phyloP scores from a whole-genome alignment of 805 yeast genomes.

The Zygoascus tannicola region DNA sequence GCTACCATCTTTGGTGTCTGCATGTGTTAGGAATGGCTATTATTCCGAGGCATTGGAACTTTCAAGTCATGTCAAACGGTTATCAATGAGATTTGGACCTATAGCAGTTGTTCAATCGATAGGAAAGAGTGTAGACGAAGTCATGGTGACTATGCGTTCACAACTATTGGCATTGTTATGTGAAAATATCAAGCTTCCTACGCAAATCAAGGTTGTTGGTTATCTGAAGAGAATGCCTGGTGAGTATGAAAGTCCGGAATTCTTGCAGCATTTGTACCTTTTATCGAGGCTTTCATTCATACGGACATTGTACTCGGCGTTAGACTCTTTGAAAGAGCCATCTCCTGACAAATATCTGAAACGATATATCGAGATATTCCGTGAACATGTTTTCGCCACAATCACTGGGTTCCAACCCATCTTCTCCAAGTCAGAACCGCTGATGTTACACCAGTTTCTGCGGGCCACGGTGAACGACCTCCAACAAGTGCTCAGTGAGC shows the following conservation, averaged over 20 bases:
- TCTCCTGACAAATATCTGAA: slow-evolving; percentile 58
- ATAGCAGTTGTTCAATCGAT: slow-evolving; percentile 44
- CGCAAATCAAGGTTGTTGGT: slow-evolving; percentile 67
- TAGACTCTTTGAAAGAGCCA: slow-evolving; percentile 46
- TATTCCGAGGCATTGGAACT: slow-evolving; percentile 86
- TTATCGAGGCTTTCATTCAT: slow-evolving; percentile 64
- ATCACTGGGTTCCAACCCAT: slow-evolving; percentile 57
- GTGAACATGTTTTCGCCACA: slow-evolving; percentile 75
- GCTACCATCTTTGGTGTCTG: slow-evolving; percentile 69
- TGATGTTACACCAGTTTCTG: slow-evolving; percentile 24
- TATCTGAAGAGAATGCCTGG: slow-evolving; percentile 51
- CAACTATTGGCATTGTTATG: slow-evolving; percentile 61
- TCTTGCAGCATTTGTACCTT: slow-evolving; percentile 49
- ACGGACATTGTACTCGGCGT: slow-evolving; percentile 46
- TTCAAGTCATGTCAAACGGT: slow-evolving; percentile 59
- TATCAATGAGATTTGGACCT: slow-evolving; percentile 60
- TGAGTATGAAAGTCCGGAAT: not conserved
- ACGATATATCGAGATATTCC: slow-evolving; percentile 68
- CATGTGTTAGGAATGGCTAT: slow-evolving; percentile 80
- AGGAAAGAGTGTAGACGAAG: slow-evolving; percentile 42
- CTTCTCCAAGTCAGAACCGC: slow-evolving; percentile 34
- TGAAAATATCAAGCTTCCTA: slow-evolving; percentile 71
- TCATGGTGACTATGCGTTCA: slow-evolving; percentile 53
- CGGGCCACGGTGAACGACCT: slow-evolving; percentile 21
- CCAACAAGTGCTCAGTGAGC: slow-evolving; percentile 13